Base-by-base conservation (phyloP, 495 filamentous ascomycete species). In the Aspergillus cavernicola region DNA sequence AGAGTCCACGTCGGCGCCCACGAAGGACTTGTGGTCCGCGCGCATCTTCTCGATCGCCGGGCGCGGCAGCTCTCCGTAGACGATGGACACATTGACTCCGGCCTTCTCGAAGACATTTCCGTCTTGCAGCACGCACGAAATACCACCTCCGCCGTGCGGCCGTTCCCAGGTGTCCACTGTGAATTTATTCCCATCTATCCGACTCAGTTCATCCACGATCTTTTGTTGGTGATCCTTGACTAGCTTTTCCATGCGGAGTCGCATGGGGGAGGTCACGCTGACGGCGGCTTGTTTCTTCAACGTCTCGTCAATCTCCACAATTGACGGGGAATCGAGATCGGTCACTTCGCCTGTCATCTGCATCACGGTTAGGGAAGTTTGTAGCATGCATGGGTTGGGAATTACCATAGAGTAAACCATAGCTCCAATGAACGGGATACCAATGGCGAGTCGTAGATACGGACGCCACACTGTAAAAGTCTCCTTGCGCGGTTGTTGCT, bases 91-190 rank as follows among this genome's bases (percentile, higher is more conserved):
- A 61, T 95, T 96, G 37, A 97, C 95, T 12, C 93, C 93, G 31
- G 92, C 93, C 71, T 99, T 99, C 71, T 99, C 93, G 66, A 97
- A 99, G 26, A 97, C 90, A 45, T 93, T 89, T 31, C 95, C 92
- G 50, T 95, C 89, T 66, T 99, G 93, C 26, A 97, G 78, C 9
- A 97, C 92, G 69, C 92, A 96, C 5, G 89, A 95, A 50, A 91
- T 88, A 16, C 86, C 86, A 19, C 86, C 86, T 33, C 93, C 93
- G 40, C 92, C 92, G 64, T 87, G 84, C 45, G 89, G 87, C 37
- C 93, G 87, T 13, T 82, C 78, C 93, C 93, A 99, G 31, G 83
- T 85, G 72, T 99, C 93, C 28, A 83, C 72, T 37, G 77, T 74
- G 73, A 99, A 99, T 52, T 80, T 78, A 50, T 80, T 82, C 35